A percentile compares a stretch with the other conserved stretches of the same genome.
Conservation (phyloP, 352 stramenopile genomes). For the Phytophthora ramorum region DNA sequence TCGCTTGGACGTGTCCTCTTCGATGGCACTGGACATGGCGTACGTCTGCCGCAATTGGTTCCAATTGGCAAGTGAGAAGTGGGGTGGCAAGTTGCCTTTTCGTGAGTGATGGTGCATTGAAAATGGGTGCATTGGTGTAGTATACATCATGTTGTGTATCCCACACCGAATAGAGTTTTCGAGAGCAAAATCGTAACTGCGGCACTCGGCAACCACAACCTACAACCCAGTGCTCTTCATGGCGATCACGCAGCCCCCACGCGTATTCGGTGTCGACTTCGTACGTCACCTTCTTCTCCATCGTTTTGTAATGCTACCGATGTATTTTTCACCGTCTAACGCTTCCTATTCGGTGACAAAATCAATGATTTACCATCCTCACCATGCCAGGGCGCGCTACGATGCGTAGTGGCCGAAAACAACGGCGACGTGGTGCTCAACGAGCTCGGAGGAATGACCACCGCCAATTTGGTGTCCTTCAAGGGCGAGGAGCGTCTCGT, state of each 20-base stretch:
- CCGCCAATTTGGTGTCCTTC: conserved; percentile 88
- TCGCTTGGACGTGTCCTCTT: conserved; percentile 29
- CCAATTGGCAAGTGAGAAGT: conserved; percentile 23
- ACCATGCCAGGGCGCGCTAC: conserved; percentile 65
- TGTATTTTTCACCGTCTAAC: conserved; percentile 7
- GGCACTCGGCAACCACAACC: conserved; percentile 5
- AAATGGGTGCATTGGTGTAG: conserved; percentile 13
- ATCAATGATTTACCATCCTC: conserved; percentile 8
- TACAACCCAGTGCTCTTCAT: conserved; percentile 28
- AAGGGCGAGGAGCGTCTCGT: conserved; percentile 86
- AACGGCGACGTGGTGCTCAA: conserved; percentile 88
- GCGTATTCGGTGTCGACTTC: conserved; percentile 84
- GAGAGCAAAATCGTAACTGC: conserved; percentile 12
- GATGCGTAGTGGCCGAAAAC: conserved; percentile 74
- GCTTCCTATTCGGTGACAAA: conserved; percentile 1
- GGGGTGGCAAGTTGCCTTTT: conserved; percentile 3
- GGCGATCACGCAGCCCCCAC: conserved; percentile 34
- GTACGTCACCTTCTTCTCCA: conserved; percentile 42
- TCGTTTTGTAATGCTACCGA: background rate
- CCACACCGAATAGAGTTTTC: conserved; percentile 32
- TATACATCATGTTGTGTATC: background rate
- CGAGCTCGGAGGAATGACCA: conserved; percentile 89
- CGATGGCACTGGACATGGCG: conserved; percentile 16
- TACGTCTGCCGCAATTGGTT: background rate
- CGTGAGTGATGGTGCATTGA: conserved; percentile 31